Base-by-base conservation (phyloP, 2,329 filamentous ascomycete genomes). In the Tolypocladium tundrense region DNA sequence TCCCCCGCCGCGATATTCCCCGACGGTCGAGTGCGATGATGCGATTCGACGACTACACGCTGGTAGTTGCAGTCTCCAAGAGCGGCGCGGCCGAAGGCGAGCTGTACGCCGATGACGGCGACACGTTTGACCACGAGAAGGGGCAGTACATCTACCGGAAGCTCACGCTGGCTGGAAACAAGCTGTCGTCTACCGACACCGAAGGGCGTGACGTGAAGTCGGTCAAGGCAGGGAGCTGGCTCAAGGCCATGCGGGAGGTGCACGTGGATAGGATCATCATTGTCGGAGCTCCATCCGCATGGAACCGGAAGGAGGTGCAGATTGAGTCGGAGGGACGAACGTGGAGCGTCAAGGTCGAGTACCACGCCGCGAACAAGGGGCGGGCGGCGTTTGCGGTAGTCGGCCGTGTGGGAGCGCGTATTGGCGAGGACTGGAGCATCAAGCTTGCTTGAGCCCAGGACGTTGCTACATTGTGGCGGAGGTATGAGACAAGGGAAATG, bases 31-130 rank as follows among this genome's bases (percentile, higher is more conserved):
- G 85, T 59, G 86, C 88, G 24, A 79, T 97, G 52, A 97, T 97
- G 94, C 88, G 85, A 66, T 96, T 86, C 72, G 94, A 99, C 70
- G 92, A 95, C 45, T 96, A 96, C 76, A 99, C 94, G 0, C 83
- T 99, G 1, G 86, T 99, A 2, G 79, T 97, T 2, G 63, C 70
- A 1, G 77, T 95, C 39, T 86, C 88, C 56, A 83, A 86, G 65
- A 60, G 63, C 54, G 78, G 74, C 24, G 58, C 68, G 6, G 91
- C 93, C 0, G 82, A 87, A 53, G 94, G 94, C 35, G 87, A 88
- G 54, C 77, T 99, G 9, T 99, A 99, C 68, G 79, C 91, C 37
- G 94, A 99, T 68, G 94, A 99, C 64, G 94, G 94, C 53, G 92
- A 97, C 73, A 89, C 88, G 1, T 99, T 92, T 64, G 91, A 96